These are phyloP conservation scores for Prinsepia uniflora DNA, from an alignment of 306 rosid genomes.

Conservation along the genomic window DNA sequence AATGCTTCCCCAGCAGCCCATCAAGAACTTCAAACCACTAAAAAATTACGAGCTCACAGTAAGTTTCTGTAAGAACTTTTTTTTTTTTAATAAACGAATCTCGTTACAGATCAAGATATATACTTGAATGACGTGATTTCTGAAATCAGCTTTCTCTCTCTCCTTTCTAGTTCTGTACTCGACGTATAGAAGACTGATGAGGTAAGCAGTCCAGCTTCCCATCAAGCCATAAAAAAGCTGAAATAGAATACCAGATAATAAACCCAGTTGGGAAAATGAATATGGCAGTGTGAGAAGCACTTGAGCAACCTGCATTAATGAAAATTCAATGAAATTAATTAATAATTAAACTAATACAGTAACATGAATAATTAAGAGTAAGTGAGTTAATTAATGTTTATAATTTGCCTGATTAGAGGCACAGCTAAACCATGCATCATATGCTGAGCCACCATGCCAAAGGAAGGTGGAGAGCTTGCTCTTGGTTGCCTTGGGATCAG, in stretches of 20 bases:
- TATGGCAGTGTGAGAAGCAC: constrained; percentile 93
- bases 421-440: constrained; percentile 98
- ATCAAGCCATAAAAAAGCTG: constrained; percentile 89
- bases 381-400: background rate
- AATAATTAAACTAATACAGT: background rate
- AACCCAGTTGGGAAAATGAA: constrained; percentile 94
- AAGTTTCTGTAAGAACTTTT: too few relatives aligned
- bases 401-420: constrained; percentile 78
- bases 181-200: constrained; percentile 82
- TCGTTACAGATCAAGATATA: too few relatives aligned
- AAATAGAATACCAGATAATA: constrained; percentile 84
- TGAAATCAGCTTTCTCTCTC: constrained; percentile 91
- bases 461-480: constrained; percentile 59
- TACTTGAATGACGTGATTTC: constrained; percentile 95
- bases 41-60: background rate
- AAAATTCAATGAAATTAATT: background rate
- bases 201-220: constrained; percentile 99
- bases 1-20: constrained; percentile 85
- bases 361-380: background rate
- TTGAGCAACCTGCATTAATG: constrained; percentile 79
- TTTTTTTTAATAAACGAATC: too few relatives aligned
- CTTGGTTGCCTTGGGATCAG: constrained; percentile 38
- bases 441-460: constrained; percentile 98
- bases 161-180: constrained; percentile 98
- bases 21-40: constrained; percentile 99